These are phyloP conservation scores for Hyparrhenia diplandra DNA, from an alignment of 176 grass and related monocot genomes.

Conservation along the genomic window DNA sequence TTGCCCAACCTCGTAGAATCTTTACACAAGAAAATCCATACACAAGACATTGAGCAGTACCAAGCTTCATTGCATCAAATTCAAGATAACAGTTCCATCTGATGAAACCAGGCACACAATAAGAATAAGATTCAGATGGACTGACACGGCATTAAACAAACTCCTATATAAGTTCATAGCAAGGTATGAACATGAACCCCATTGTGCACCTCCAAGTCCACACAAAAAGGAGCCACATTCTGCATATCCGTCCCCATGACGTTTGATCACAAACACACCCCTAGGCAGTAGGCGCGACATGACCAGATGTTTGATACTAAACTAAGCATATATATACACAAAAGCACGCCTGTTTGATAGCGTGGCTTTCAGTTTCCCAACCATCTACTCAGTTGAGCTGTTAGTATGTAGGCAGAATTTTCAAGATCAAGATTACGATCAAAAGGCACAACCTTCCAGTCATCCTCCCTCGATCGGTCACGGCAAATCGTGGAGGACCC, in stretches of 20 bases:
- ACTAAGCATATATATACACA: constrained; percentile 9
- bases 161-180: background rate
- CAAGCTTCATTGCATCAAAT: background rate
- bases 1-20: background rate
- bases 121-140: background rate
- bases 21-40: background rate
- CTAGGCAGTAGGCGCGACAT: too few relatives aligned
- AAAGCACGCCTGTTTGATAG: background rate
- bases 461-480: background rate
- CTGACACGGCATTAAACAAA: background rate
- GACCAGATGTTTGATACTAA: too few relatives aligned
- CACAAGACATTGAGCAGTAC: background rate
- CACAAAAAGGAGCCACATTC: constrained; percentile 26
- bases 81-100: background rate
- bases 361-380: background rate
- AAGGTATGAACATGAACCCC: background rate
- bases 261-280: too few relatives aligned
- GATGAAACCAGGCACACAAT: background rate
- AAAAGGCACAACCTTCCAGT: constrained; percentile 18
- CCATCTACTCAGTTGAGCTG: constrained; percentile 17
- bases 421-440: constrained; percentile 2
- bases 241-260: background rate
- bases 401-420: constrained; percentile 6
- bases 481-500: constrained; percentile 9
- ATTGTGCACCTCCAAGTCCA: constrained; percentile 7